These are phyloP conservation scores for Malassezia sp. DNA, from an alignment of 1,284 basidiomycete species.

Conservation along the genomic window DNA sequence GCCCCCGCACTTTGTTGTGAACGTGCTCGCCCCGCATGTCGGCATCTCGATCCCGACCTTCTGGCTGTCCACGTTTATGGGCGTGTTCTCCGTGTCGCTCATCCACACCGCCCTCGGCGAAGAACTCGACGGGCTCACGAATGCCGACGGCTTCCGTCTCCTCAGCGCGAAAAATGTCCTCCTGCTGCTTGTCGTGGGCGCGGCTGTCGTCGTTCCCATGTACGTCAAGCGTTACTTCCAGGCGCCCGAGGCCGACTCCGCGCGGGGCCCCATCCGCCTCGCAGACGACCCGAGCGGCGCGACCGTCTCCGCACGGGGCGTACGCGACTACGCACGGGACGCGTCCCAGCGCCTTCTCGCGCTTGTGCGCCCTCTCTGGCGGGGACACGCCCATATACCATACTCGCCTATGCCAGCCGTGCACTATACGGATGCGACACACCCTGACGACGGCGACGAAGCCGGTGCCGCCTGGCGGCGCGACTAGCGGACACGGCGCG, in stretches of 20 bases:
- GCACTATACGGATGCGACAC: no score
- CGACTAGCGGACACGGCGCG: no score
- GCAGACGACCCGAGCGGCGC: constrained; percentile 4
- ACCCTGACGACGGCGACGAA: no score
- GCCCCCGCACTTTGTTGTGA: constrained; percentile 66
- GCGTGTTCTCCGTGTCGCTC: constrained; percentile 77
- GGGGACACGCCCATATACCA: no score
- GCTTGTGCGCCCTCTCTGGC: no score
- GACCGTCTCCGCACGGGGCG: no score
- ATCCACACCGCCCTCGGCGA: constrained; percentile 94
- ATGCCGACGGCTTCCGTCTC: constrained; percentile 77
- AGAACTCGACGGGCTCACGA: constrained; percentile 80
- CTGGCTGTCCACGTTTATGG: constrained; percentile 80
- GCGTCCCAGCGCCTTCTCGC: no score
- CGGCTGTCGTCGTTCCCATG: constrained; percentile 83
- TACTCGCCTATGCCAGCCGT: no score
- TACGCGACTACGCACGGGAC: no score
- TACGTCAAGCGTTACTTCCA: constrained; percentile 13
- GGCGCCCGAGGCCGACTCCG: constrained; percentile 8
- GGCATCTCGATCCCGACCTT: constrained; percentile 74
- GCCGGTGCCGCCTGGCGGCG: no score
- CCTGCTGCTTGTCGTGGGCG: constrained; percentile 65
- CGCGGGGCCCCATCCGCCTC: constrained; percentile 15
- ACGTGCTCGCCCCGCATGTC: constrained; percentile 82
- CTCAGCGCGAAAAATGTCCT: constrained; percentile 78